These are phyloP conservation scores for Glonium stellatum DNA, from an alignment of 495 filamentous ascomycete species.

Conservation along the genomic window DNA sequence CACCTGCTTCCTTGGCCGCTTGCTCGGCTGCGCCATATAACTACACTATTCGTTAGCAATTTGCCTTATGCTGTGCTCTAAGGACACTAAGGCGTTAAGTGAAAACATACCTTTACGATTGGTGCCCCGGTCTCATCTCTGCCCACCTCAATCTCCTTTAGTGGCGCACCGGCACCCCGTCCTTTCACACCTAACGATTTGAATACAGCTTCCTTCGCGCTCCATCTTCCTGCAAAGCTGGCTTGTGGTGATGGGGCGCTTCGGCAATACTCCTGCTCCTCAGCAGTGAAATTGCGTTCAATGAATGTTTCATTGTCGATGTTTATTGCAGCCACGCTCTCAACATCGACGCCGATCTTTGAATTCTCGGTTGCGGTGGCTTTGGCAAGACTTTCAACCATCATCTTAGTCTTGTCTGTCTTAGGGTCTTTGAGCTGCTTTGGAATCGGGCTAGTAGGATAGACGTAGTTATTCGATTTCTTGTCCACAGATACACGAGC, in stretches of 20 bases:
- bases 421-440: slow-evolving; percentile 16
- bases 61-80: neutral
- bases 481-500: slow-evolving; percentile 78
- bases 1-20: slow-evolving; percentile 73
- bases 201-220: slow-evolving; percentile 96
- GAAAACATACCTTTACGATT: slow-evolving; percentile 69
- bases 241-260: slow-evolving; percentile 70
- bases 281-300: slow-evolving; percentile 83
- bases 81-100: neutral
- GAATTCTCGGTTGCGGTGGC: slow-evolving; percentile 64
- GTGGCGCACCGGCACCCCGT: slow-evolving; percentile 76
- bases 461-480: slow-evolving; percentile 71
- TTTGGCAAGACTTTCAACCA: slow-evolving; percentile 72
- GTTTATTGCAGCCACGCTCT: slow-evolving; percentile 75
- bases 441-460: slow-evolving; percentile 42
- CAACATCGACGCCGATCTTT: slow-evolving; percentile 88
- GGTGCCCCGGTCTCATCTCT: slow-evolving; percentile 76
- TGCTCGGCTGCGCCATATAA: slow-evolving; percentile 75
- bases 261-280: slow-evolving; percentile 77
- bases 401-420: slow-evolving; percentile 53
- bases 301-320: slow-evolving; percentile 90
- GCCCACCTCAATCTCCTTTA: slow-evolving; percentile 92
- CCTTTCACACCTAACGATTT: slow-evolving; percentile 87
- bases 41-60: slow-evolving; percentile 38
- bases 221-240: slow-evolving; percentile 90